Evolutionary conservation across 2,329 filamentous ascomycete genomes (phyloP).

Genomic region (Aphanocladium album): DNA sequence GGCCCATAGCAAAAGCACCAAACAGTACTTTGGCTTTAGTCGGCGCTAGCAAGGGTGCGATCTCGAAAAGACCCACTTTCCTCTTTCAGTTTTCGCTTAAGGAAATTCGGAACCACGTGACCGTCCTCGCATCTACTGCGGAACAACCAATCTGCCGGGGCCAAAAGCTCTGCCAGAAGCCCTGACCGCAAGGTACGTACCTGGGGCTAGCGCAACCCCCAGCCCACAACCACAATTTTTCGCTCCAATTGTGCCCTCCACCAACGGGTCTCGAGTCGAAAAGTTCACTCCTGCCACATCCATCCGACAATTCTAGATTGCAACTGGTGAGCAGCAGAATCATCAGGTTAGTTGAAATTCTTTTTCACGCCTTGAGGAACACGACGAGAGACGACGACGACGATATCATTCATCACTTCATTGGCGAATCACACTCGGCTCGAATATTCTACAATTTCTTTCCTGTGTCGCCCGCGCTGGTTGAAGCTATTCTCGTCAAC

Average conservation of each 20-base stretch:
- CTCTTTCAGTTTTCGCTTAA: constrained; percentile 5
- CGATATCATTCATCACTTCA: constrained; percentile 21
- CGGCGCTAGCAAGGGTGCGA: neutral
- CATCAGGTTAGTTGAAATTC: constrained; percentile 41
- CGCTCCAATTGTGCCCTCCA: constrained; percentile 29
- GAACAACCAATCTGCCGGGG: neutral
- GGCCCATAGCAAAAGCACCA: neutral
- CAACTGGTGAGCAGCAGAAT: constrained; percentile 41
- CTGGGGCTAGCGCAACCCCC: constrained; percentile 29
- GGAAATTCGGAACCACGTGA: neutral
- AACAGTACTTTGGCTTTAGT: neutral
- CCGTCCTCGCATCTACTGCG: neutral
- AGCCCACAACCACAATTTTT: constrained; percentile 38
- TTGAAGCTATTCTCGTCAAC: neutral
- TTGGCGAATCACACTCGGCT: neutral
- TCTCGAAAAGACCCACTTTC: constrained; percentile 2
- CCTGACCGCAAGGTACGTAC: constrained; percentile 27
- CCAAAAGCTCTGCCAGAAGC: constrained; percentile 15
- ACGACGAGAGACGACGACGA: constrained; percentile 12
- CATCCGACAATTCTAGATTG: constrained; percentile 40
- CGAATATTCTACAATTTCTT: neutral
- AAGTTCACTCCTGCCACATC: constrained; percentile 33
- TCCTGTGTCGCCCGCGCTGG: neutral
- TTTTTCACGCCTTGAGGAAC: neutral
- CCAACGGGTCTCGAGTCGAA: constrained; percentile 24